Evolutionary conservation across 2,329 filamentous ascomycete species (phyloP).

Genomic region (Exophiala calicioides): DNA sequence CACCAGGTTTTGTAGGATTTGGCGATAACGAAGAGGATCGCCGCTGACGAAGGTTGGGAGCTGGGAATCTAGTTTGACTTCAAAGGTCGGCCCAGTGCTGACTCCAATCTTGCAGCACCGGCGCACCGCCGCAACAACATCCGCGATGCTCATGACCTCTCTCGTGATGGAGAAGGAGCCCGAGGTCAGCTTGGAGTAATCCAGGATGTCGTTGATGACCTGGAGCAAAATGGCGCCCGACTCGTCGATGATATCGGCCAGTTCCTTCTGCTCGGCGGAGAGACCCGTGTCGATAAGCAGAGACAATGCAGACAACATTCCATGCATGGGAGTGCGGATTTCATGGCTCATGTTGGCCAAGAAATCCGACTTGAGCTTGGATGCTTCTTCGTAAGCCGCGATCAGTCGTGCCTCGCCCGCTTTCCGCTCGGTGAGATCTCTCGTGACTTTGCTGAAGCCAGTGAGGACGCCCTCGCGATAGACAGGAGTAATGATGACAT

Average conservation of each 20-base stretch:
- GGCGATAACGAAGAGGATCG: conserved; percentile 61
- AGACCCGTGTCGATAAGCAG: conserved; percentile 58
- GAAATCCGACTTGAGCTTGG: conserved; percentile 63
- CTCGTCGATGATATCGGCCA: conserved; percentile 59
- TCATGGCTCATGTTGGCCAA: conserved; percentile 66
- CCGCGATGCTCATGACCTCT: conserved; percentile 29
- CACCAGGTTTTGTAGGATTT: conserved; percentile 64
- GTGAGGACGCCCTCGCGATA: conserved; percentile 55
- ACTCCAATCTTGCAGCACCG: conserved; percentile 22
- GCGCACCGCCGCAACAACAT: conserved; percentile 21
- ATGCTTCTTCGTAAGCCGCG: conserved; percentile 61
- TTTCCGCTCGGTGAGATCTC: conserved; percentile 48
- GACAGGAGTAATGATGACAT: conserved; percentile 60
- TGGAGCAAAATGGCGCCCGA: conserved; percentile 60
- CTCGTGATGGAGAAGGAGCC: conserved; percentile 53
- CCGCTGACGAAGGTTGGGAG: conserved; percentile 51
- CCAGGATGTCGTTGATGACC: conserved; percentile 67
- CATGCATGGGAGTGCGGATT: conserved; percentile 66
- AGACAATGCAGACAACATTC: conserved; percentile 60
- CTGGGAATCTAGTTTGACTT: conserved; percentile 48
- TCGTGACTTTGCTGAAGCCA: conserved; percentile 61
- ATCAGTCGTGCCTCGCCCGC: conserved; percentile 58
- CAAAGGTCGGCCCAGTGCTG: conserved; percentile 30
- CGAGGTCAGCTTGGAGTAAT: conserved; percentile 63
- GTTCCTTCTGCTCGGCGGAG: conserved; percentile 57